These are phyloP conservation scores for Hyaloscypha variabilis DNA, from an alignment of 495 filamentous ascomycete genomes.

Conservation along the genomic window DNA sequence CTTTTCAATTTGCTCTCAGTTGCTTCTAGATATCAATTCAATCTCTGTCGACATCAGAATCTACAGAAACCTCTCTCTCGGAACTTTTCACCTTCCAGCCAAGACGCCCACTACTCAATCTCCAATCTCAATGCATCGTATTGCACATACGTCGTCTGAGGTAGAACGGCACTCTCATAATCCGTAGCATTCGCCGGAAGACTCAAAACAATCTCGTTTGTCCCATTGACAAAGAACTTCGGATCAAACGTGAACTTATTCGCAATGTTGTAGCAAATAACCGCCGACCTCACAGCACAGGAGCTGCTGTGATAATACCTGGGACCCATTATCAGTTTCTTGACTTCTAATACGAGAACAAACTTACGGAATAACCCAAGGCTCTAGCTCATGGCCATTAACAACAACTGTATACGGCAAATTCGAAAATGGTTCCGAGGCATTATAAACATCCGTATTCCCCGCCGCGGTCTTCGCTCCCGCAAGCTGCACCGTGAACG, in stretches of 20 bases:
- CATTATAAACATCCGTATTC: constrained; percentile 56
- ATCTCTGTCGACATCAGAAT: no score
- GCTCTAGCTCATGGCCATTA: constrained; percentile 44
- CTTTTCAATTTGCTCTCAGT: no score
- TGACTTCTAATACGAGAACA: not conserved
- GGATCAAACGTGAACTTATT: constrained; percentile 53
- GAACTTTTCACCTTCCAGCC: no score
- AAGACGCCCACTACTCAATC: constrained; percentile 30
- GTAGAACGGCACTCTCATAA: constrained; percentile 54
- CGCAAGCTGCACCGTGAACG: constrained; percentile 58
- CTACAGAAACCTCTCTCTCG: no score
- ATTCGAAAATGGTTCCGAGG: constrained; percentile 47
- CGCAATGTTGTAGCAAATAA: constrained; percentile 58
- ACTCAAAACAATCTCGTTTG: constrained; percentile 51
- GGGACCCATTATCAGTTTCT: constrained; percentile 8
- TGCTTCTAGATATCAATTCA: no score
- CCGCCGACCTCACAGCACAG: constrained; percentile 55
- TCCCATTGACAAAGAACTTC: constrained; percentile 43
- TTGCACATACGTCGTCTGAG: constrained; percentile 55
- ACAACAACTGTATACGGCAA: constrained; percentile 44
- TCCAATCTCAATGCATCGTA: constrained; percentile 61
- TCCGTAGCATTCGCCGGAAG: constrained; percentile 56
- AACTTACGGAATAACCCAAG: constrained; percentile 50
- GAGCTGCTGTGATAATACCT: constrained; percentile 47
- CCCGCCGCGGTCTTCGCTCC: constrained; percentile 59